phyloP scores from a whole-genome alignment of 495 filamentous ascomycete genomes.

The Neurospora sp. region DNA sequence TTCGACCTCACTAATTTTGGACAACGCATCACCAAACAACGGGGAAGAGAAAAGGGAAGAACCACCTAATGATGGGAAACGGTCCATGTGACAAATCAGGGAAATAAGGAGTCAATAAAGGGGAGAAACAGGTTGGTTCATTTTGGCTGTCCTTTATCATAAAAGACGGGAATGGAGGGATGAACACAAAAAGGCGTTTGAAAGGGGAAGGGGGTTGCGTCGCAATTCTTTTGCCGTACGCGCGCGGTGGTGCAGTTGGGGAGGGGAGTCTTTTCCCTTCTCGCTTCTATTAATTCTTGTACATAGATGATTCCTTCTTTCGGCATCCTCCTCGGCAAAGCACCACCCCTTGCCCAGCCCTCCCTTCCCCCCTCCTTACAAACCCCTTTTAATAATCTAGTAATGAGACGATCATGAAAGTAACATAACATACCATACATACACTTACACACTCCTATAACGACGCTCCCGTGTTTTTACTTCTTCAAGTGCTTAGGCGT shows the following conservation, averaged over 20 bases:
- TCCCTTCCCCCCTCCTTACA: not conserved
- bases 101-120: not conserved
- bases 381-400: not conserved
- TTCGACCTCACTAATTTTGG: not conserved
- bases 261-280: not conserved
- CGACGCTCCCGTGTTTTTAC: not conserved
- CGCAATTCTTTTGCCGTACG: not conserved
- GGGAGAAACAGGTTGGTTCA: not conserved
- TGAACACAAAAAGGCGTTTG: not conserved
- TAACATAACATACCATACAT: not conserved
- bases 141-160: not conserved
- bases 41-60: not conserved
- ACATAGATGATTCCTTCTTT: not conserved
- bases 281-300: conserved; percentile 1
- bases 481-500: conserved; percentile 21
- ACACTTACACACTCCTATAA: not conserved
- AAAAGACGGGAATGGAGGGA: not conserved
- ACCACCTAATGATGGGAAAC: not conserved
- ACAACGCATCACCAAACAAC: not conserved
- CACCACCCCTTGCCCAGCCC: not conserved
- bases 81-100: not conserved
- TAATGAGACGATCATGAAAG: conserved; percentile 7
- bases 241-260: not conserved
- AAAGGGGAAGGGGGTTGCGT: not conserved
- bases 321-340: not conserved